phyloP scores from a whole-genome alignment of 495 filamentous ascomycete genomes.

The Ascobolus immersus region DNA sequence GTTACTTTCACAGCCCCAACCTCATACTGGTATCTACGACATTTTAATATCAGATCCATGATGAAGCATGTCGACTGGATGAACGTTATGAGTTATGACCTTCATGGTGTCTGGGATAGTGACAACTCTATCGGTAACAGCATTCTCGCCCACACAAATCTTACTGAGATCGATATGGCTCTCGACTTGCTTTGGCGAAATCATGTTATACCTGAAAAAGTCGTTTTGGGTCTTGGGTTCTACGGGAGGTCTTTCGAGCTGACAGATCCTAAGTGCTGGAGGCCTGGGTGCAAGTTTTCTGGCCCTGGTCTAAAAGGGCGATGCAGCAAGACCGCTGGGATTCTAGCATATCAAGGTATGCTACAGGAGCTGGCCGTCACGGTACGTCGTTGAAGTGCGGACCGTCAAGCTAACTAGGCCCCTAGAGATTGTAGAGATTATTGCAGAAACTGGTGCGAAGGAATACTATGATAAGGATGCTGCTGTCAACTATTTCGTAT shows the following conservation, averaged over 20 bases:
- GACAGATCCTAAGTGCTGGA: conserved; percentile 9
- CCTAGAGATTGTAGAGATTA: no score
- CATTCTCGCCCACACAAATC: conserved; percentile 30
- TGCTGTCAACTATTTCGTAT: not conserved
- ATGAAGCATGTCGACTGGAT: no score
- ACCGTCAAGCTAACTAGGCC: no score
- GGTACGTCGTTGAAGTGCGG: no score
- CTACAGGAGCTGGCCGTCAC: no score
- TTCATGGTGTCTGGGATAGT: conserved; percentile 19
- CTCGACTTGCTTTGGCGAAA: conserved; percentile 28
- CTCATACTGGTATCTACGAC: not conserved
- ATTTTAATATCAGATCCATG: no score
- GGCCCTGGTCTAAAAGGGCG: conserved; percentile 13
- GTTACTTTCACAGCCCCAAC: conserved; percentile 21
- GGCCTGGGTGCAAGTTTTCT: conserved; percentile 16
- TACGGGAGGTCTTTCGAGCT: conserved; percentile 26
- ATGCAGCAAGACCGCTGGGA: conserved; percentile 17
- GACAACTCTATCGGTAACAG: conserved; percentile 10
- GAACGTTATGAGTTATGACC: conserved; percentile 9
- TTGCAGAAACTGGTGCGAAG: no score
- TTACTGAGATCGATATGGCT: conserved; percentile 27
- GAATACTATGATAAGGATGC: no score
- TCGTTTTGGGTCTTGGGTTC: conserved; percentile 25
- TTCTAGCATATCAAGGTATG: conserved; percentile 21
- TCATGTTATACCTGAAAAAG: conserved; percentile 19